Base-by-base conservation (phyloP, 2,329 filamentous ascomycete species). In the Aspergillus sp. region DNA sequence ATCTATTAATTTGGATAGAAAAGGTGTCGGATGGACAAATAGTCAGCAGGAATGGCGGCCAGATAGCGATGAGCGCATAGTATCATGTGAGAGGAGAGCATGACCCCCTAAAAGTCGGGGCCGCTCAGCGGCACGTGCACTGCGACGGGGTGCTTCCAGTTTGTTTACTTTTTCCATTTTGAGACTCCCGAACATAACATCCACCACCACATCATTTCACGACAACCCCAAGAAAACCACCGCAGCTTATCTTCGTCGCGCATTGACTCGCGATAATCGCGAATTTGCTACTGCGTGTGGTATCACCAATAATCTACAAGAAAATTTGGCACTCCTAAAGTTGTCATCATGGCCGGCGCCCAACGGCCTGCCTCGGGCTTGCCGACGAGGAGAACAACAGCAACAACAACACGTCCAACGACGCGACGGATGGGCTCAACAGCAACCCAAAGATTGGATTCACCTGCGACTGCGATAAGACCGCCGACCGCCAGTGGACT, bases 381-480 rank as follows among this genome's bases (percentile, higher is more conserved):
- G 60, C 72, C 75, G 39, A 63, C 68, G 50, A 76, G 71, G 61
- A 77, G 66, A 55, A 66, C 70, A 47, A 72, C 66, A 45, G 71
- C 75, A 64, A 66, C 70, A 47, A 72, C 66, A 45, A 72, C 75
- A 64, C 74, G 75, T 42, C 75, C 73, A 53, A 68, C 75, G 34
- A 66, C 70, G 26, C 66, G 57, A 42, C 78, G 80, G 63, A 72
- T 77, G 50, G 77, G 75, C 31, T 76, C 79, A 26, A 59, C 71
- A 32, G 64, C 68, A 12, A 73, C 76, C 53, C 72, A 79, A 32
- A 73, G 78, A 49, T 68, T 84, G 27, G 69, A 76, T 9, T 91
- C 90, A 5, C 88, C 89, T 5, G 79, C 86, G 47, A 81, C 82
- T 37, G 88, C 86, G 6, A 62, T 88, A 19, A 75, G 78, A 41